A percentile compares a stretch with the other conserved stretches of the same genome.
Conservation (phyloP, 2,329 filamentous ascomycete species). For the Colletotrichum scovillei region DNA sequence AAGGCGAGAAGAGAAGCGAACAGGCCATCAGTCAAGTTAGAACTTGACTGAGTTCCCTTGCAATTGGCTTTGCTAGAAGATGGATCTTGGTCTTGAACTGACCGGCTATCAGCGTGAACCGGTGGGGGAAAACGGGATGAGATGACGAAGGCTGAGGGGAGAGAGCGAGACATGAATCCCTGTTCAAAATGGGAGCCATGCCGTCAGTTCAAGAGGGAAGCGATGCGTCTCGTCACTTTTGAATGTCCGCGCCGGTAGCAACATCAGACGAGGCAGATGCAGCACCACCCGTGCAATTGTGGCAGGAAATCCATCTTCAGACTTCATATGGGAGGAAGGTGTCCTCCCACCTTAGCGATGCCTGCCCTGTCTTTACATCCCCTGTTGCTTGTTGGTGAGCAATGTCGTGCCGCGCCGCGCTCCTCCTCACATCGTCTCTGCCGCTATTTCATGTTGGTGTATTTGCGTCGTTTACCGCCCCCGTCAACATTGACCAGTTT, state of each 20-base stretch:
- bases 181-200: not conserved
- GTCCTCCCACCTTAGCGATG: not conserved
- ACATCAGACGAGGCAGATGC: not conserved
- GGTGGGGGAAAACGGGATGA: slow-evolving; percentile 10
- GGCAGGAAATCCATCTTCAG: slow-evolving; percentile 21
- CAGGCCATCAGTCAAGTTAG: not conserved
- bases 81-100: not conserved
- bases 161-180: not conserved
- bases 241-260: not conserved
- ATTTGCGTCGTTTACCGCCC: not conserved
- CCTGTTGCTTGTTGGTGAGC: slow-evolving; percentile 18
- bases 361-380: slow-evolving; percentile 3
- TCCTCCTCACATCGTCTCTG: not conserved
- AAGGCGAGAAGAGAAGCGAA: not conserved
- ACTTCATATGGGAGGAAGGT: not conserved
- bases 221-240: not conserved
- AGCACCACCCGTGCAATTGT: not conserved
- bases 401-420: not conserved
- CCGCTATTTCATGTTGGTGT: not conserved
- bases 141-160: not conserved
- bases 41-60: not conserved
- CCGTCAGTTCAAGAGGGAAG: not conserved
- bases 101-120: slow-evolving; percentile 30
- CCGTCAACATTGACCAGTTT: not conserved
- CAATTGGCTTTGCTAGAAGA: not conserved